Conservation (phyloP, 2,329 filamentous ascomycete genomes). For the Lithohypha guttulata region DNA sequence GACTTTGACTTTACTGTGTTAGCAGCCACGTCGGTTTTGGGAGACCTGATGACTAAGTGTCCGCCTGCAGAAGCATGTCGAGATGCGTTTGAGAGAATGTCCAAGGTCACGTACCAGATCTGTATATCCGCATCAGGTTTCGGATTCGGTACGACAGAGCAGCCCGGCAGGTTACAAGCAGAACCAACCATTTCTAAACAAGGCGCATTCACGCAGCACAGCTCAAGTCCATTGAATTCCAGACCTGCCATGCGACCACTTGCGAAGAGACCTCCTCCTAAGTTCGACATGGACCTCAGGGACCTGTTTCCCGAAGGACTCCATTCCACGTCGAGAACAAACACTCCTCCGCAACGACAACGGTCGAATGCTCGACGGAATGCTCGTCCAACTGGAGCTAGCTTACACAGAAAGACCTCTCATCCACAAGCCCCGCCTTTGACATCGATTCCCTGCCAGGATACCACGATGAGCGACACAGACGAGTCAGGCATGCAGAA, state of each 20-base stretch:
- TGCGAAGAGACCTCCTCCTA: conserved; percentile 35
- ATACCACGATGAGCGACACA: not conserved
- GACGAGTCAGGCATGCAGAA: not conserved
- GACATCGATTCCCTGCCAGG: not conserved
- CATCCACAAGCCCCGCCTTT: not conserved
- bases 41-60: conserved; percentile 86
- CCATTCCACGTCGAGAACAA: conserved; percentile 19
- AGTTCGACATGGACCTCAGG: conserved; percentile 48
- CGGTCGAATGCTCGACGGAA: not conserved
- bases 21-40: conserved; percentile 83
- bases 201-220: conserved; percentile 14
- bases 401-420: not conserved
- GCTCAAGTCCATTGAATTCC: not conserved
- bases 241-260: not conserved
- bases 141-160: conserved; percentile 33
- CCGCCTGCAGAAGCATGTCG: conserved; percentile 89
- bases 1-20: conserved; percentile 97
- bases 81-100: conserved; percentile 89
- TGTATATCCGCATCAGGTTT: conserved; percentile 79
- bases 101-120: conserved; percentile 92
- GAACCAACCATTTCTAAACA: conserved; percentile 2
- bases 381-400: not conserved
- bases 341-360: not conserved
- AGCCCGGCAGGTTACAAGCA: not conserved
- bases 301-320: conserved; percentile 40